Base-by-base conservation (phyloP, 441 rosid species). In the Gossypium davidsonii region DNA sequence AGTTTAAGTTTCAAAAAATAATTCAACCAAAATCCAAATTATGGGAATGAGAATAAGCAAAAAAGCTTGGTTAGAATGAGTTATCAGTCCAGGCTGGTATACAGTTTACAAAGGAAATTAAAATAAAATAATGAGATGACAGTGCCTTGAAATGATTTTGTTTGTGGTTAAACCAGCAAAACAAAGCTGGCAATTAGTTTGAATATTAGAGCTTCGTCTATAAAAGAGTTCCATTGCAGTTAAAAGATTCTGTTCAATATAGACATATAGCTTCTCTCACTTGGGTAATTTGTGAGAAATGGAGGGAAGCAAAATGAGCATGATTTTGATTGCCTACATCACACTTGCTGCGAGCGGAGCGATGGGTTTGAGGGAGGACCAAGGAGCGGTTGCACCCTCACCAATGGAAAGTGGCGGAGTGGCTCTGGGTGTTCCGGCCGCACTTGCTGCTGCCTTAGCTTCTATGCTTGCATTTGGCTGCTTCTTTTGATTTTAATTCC, bases 391-490 rank as follows among this genome's bases (percentile, higher is more conserved):
- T 1, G 78, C 83, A 1, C 86, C 84, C 0, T 53, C 79, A 0
- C 86, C 83, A 0, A 74, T 83, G 79, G 70, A 81, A 61, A 81
- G 79, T 61, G 58, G 66, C n/a, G 86, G 69, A 49, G 26, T 51
- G 12, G 69, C 78, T 72, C 48, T 80, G 4, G 68, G 74, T 2
- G 72, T 62, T 77, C 74, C 82, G 9, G 77, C 69, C 66, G 74
- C 66, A 31, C 72, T 77, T 34, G 81, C 81, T 4, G 69, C 71
- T 56, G 1, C 61, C 31, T 20, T 57, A 0, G 78, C 70, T 46
- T 77, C 78, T 31, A 68, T 73, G 23, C 53, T 77, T 63, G 78
- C 86, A 44, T 51, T 51, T 51, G 56, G 56, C 8, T 83, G 78
- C 75, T 75, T 77, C 67, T 60, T 70, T 46, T 77, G 67, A 79